A percentile compares a stretch with the other conserved stretches of the same genome.
Conservation (phyloP, 2,329 filamentous ascomycete species). For the Diplodia intermedia region DNA sequence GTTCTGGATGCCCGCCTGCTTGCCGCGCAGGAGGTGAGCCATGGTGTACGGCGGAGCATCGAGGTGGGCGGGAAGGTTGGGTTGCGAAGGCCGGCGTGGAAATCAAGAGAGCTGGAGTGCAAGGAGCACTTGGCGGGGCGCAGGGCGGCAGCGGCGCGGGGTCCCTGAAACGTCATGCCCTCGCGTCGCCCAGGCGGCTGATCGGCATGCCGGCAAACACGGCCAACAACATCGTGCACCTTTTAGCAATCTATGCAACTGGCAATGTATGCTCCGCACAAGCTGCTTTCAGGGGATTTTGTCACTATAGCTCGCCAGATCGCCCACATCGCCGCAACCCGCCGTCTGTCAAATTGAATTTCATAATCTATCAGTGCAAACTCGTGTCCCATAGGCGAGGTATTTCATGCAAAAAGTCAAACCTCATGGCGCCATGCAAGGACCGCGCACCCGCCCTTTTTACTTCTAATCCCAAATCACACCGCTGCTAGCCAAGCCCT, state of each 20-base stretch:
- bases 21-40: constrained; percentile 87
- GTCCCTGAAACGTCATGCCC: constrained; percentile 29
- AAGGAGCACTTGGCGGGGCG: constrained; percentile 27
- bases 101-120: constrained; percentile 3
- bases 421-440: constrained; percentile 21
- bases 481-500: constrained; percentile 9
- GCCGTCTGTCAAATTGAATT: neutral
- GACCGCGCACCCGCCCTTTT: constrained; percentile 15
- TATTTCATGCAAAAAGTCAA: constrained; percentile 27
- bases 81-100: constrained; percentile 17
- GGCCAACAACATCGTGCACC: constrained; percentile 9
- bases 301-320: neutral
- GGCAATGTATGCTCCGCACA: neutral
- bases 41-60: constrained; percentile 56
- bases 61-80: constrained; percentile 12
- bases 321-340: neutral
- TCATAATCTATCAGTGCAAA: constrained; percentile 29
- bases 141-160: constrained; percentile 25
- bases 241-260: neutral
- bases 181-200: constrained; percentile 27
- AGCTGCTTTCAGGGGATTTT: neutral
- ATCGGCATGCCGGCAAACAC: constrained; percentile 26
- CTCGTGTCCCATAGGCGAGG: constrained; percentile 19
- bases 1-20: constrained; percentile 90
- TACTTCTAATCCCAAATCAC: constrained; percentile 3